These are phyloP conservation scores for Microbotryomycetes sp. DNA, from an alignment of 1,284 basidiomycete species.

Conservation along the genomic window DNA sequence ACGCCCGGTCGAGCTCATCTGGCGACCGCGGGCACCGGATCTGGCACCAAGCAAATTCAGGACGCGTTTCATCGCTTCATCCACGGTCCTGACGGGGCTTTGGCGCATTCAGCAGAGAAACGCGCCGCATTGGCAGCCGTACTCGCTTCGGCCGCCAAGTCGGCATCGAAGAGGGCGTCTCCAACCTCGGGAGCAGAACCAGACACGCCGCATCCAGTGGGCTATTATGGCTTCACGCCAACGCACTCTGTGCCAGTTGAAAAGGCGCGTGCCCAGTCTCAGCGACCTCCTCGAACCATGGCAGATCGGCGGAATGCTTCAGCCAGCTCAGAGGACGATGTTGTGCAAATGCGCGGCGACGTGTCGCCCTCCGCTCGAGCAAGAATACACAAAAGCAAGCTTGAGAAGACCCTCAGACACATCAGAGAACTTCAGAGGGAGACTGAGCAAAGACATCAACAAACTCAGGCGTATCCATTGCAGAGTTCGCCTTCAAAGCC, in stretches of 20 bases:
- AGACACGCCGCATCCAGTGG: constrained; percentile 13
- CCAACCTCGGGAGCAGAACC: not conserved
- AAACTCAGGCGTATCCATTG: not conserved
- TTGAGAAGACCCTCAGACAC: not conserved
- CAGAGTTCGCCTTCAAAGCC: not conserved
- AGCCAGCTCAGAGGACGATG: not conserved
- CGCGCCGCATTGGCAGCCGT: constrained; percentile 2
- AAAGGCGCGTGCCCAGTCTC: not conserved
- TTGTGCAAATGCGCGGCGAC: not conserved
- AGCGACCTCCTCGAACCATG: not conserved
- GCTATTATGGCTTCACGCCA: constrained; percentile 12
- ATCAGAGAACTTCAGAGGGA: not conserved
- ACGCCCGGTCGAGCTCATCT: not conserved
- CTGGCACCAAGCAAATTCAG: constrained; percentile 10
- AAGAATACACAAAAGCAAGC: not conserved
- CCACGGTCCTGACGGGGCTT: constrained; percentile 21
- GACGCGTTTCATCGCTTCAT: constrained; percentile 26
- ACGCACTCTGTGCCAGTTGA: not conserved
- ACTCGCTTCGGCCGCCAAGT: not conserved
- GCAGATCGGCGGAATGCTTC: not conserved
- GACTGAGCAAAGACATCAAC: not conserved
- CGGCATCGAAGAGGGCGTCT: not conserved
- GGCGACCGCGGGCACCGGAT: not conserved
- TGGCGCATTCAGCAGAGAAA: constrained; percentile 18
- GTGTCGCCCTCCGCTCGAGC: not conserved